Evolutionary conservation across 2,329 filamentous ascomycete genomes (phyloP), one percentile per base, ranked within the genome.

Genomic region (Aphanocladium album): DNA sequence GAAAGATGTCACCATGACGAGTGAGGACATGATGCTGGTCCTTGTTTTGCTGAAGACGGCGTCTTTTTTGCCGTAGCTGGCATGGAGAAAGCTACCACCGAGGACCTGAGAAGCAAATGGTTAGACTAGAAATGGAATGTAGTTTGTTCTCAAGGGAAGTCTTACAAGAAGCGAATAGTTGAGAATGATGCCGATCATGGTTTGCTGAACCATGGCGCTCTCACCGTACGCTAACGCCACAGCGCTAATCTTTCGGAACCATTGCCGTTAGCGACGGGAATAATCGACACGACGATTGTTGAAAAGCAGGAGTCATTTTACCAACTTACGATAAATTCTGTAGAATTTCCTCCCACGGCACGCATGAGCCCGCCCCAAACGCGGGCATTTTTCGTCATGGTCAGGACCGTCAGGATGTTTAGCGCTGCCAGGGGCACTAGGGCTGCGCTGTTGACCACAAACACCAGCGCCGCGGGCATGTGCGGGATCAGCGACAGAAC

Each of bases 21-120:
- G 59, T 14, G 63, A 63, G 5, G 63, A 63, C 63, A 64, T 64
- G 51, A 64, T 62, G 57, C 61, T 60, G 11, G 63, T 64, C 58
- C 60, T 50, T 5, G 33, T 52, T 49, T 60, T 62, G 60, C 63
- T 64, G 30, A 64, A 64, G 5, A 46, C 45, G 35, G 60, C 62
- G 27, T 64, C 58, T 51, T 60, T 61, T 52, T 63, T 64, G 30
- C 62, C 62, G 49, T 61, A 64, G 46, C 63, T 64, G 37, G 63
- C 63, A 21, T 60, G 54, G 25, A 64, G 60, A n/a, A 64, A 64
- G 56, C 63, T 63, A 12, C 58, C 59, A 14, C 63, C 63, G 1
- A 64, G 60, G 16, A 64, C 63, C 63, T 64, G 43, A 8, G 16
- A 60, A 30, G 30, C 30, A 30, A 5, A 27, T 12, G 6, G 1